Evolutionary conservation across 352 stramenopile genomes (phyloP).

Genomic region (Proteromonas lacertae): DNA sequence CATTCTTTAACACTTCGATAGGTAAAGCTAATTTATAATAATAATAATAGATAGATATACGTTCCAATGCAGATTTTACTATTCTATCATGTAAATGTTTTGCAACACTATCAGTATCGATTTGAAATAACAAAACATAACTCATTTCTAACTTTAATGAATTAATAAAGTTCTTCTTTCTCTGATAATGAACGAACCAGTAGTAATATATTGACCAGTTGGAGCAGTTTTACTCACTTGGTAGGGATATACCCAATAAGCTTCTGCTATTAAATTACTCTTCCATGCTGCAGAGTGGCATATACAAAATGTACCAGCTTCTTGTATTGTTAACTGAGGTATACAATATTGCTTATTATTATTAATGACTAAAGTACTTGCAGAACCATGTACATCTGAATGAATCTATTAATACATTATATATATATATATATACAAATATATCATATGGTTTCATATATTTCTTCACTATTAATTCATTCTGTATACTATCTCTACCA

Average conservation of each 20-base stretch:
- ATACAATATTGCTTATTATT: slow-evolving; percentile 18
- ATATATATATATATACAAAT: slow-evolving; percentile 81
- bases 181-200: slow-evolving; percentile 77
- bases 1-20: background rate
- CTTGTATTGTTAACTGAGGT: slow-evolving; percentile 44
- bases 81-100: slow-evolving; percentile 15
- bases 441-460: slow-evolving; percentile 66
- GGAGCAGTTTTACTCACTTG: slow-evolving; percentile 85
- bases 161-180: slow-evolving; percentile 67
- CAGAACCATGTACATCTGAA: slow-evolving; percentile 28
- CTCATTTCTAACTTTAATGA: slow-evolving; percentile 48
- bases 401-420: no score
- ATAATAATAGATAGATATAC: no score
- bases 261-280: slow-evolving; percentile 69
- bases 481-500: slow-evolving; percentile 78
- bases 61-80: no score
- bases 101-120: slow-evolving; percentile 34
- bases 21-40: no score
- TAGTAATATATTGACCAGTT: slow-evolving; percentile 72
- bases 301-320: slow-evolving; percentile 75
- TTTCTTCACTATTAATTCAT: slow-evolving; percentile 75
- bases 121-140: slow-evolving; percentile 43
- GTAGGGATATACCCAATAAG: slow-evolving; percentile 72
- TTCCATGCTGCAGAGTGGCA: slow-evolving; percentile 70
- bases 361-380: slow-evolving; percentile 16